Evolutionary conservation across 495 filamentous ascomycete species (phyloP), one percentile per base, ranked within the genome.

Genomic region (Talaromyces proteolyticus): DNA sequence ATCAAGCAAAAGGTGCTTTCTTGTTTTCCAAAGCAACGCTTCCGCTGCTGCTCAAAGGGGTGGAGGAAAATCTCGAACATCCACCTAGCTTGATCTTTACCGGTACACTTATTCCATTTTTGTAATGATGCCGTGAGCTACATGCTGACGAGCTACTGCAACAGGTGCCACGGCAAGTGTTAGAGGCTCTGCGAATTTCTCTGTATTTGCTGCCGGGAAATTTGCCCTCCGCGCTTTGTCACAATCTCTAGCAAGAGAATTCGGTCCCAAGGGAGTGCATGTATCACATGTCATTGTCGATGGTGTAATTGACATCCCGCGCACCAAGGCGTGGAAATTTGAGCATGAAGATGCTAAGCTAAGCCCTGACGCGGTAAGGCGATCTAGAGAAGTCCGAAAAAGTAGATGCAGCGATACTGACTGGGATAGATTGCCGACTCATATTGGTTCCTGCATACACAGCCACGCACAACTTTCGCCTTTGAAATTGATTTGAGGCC

Each of bases 371-470:
- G 87, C 86, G 57, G 89, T 93, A 65, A 78, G 87, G 82, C 42
- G 42, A 21, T 22, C n/a, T 21, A 3, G 17, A n/a, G 19, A 16
- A 3, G 2, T 42, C 17, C 8, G 4, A n/a, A 4, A n/a, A 36
- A 22, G n/a, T 6, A n/a, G n/a, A 37, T 16, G 34, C 14, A 5
- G n/a, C 19, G 6, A 45, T 19, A 45, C 34, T 38, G 25, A 18
- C 42, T 22, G 39, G 18, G 10, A 20, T 39, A 93, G 87, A 96
- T 96, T 74, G 91, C 91, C 49, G 89, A 95, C 48, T 70, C 78
- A 42, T 95, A 96, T 60, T 95, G 89, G 91, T 70, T 87, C 66
- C 60, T 96, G 52, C 91, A 96, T 65, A 87, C 85, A 3, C 91
- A 96, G 69, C 88, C 86, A 17, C 75, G 80, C 49, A 86, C 85